These are phyloP conservation scores for Mesembryanthemum crystallinum DNA, from an alignment of 148 eudicot genomes.

Conservation along the genomic window DNA sequence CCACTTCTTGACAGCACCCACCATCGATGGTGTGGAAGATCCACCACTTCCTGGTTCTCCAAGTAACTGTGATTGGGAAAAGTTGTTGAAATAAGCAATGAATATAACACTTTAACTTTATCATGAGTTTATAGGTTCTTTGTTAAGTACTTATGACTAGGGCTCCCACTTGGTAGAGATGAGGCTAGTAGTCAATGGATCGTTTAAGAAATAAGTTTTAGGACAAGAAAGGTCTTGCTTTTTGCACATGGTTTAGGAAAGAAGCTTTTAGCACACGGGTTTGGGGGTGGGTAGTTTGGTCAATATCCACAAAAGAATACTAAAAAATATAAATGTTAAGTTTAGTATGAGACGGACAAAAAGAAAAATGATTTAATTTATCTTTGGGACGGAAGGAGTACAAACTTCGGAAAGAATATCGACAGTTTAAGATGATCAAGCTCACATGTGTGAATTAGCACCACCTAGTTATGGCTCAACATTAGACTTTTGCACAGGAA, in stretches of 20 bases:
- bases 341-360: too few species aligned
- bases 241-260: too few species aligned
- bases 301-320: too few species aligned
- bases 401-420: too few species aligned
- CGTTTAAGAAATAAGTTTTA: too few species aligned
- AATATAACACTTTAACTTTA: neutral
- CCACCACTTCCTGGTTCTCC: slow-evolving; percentile 99
- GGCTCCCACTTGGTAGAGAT: neutral
- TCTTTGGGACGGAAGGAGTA: too few species aligned
- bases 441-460: neutral
- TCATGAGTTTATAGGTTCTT: neutral
- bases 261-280: too few species aligned
- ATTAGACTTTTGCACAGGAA: neutral
- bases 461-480: neutral
- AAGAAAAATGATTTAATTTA: too few species aligned
- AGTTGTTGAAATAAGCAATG: slow-evolving; percentile 6
- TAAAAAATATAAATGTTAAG: too few species aligned
- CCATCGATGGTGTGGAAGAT: slow-evolving; percentile 99
- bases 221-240: too few species aligned
- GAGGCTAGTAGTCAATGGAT: neutral
- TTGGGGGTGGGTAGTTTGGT: too few species aligned
- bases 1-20: slow-evolving; percentile 98
- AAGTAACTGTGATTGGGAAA: slow-evolving; percentile 55
- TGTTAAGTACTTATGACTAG: neutral
- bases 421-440: too few species aligned